Conservation (phyloP, 2,329 filamentous ascomycete genomes). For the Pezicula carpinea region DNA sequence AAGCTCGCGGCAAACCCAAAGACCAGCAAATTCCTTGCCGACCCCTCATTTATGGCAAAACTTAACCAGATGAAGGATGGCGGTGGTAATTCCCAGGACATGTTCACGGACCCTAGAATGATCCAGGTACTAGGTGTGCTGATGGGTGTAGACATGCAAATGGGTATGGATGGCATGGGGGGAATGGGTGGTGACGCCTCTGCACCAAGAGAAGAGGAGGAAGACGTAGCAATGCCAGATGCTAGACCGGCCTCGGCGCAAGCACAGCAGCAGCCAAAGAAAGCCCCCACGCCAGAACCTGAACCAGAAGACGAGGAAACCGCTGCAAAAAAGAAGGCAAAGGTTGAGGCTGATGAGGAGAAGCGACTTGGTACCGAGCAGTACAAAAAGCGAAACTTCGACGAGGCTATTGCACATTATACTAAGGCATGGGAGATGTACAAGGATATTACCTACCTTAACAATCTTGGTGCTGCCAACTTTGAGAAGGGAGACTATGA, state of each 20-base stretch:
- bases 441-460: slow-evolving; percentile 97
- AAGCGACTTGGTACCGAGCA: slow-evolving; percentile 90
- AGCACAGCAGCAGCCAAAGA: slow-evolving; percentile 44
- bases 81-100: slow-evolving; percentile 70
- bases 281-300: slow-evolving; percentile 55
- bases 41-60: slow-evolving; percentile 86
- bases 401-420: slow-evolving; percentile 92
- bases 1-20: slow-evolving; percentile 95
- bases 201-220: slow-evolving; percentile 46
- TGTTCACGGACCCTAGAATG: slow-evolving; percentile 88
- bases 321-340: slow-evolving; percentile 79
- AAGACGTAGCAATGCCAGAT: slow-evolving; percentile 78
- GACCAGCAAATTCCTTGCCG: slow-evolving; percentile 75
- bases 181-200: slow-evolving; percentile 39
- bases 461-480: slow-evolving; percentile 89
- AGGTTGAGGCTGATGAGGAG: slow-evolving; percentile 88
- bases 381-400: slow-evolving; percentile 98
- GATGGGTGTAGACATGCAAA: slow-evolving; percentile 88
- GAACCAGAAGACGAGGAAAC: slow-evolving; percentile 78
- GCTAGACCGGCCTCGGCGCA: slow-evolving; percentile 38
- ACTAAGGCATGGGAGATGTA: slow-evolving; percentile 87
- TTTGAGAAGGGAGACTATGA: slow-evolving; percentile 96
- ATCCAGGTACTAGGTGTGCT: slow-evolving; percentile 90
- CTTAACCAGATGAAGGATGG: slow-evolving; percentile 77
- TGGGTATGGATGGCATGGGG: slow-evolving; percentile 43